Base-by-base conservation (phyloP, 805 yeast genomes). In the Yamadazyma ubonensis region DNA sequence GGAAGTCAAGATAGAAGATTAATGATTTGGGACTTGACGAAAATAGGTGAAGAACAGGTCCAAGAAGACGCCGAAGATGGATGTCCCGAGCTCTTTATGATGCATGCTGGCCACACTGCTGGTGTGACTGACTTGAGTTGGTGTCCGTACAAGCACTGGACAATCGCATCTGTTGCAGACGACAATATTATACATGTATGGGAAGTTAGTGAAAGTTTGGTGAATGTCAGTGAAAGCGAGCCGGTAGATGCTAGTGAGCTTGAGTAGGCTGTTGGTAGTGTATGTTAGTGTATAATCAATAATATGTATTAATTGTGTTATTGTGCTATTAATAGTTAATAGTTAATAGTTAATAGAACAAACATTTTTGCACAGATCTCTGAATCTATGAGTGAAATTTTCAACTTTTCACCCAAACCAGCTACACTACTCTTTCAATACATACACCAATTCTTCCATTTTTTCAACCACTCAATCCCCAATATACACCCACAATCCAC, bases 61-160 rank as follows among this genome's bases (percentile, higher is more conserved):
- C 89, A 80, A 49, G 96, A 87, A 50, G 96, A 88, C 55, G 85
- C 88, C 21, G 95, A 85, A 48, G 96, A 88, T 53, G 96, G 95
- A 28, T 84, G 84, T 19, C 91, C 96, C 4, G 96, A 88, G 58
- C 63, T 88, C 25, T 68, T 87, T 51, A 84, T 87, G 89, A 84
- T 88, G 82, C 96, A 88, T 57, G 95, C 95, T 27, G 96, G 96
- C 15, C 96, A 88, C 55, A 81, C 89, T 14, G 83, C 87, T 12
- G 71, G 83, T 5, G 81, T 86, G 12, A 79, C 81, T 30, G 95
- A 86, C 57, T 69, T 86, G 49, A 74, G 80, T 23, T 81, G 86
- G 71, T 83, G 81, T 54, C 79, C 81, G 5, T 78, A 70, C 49
- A 71, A 79, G 42, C 86, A 86, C n/a, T 86, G 91, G 90, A 73